A percentile compares a stretch with the other conserved stretches of the same genome.
These are phyloP conservation scores for Sonneratia alba DNA, from an alignment of 345 rosid species.

Conservation along the genomic window DNA sequence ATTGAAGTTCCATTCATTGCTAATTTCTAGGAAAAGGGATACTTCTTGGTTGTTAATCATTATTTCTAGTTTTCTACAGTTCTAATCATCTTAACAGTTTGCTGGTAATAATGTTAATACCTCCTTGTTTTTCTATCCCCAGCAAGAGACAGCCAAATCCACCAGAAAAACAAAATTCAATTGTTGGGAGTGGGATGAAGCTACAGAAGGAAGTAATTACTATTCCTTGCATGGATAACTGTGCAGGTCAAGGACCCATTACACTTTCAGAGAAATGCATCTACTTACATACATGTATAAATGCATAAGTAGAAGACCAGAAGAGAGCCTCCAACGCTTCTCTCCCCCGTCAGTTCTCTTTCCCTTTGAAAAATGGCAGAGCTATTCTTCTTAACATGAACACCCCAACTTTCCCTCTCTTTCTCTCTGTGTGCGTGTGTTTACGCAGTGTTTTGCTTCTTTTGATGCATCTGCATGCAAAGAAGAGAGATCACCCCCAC, in stretches of 20 bases:
- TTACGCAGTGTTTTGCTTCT: slow-evolving; percentile 39
- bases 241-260: background rate
- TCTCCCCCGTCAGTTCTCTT: background rate
- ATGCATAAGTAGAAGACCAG: background rate
- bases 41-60: background rate
- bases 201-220: background rate
- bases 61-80: background rate
- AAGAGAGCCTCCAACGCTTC: background rate
- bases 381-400: background rate
- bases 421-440: background rate
- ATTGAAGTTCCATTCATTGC: background rate
- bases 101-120: background rate
- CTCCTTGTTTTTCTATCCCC: background rate
- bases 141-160: background rate
- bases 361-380: background rate
- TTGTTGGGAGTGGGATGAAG: no score
- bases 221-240: background rate
- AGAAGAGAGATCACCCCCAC: slow-evolving; percentile 28
- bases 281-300: background rate
- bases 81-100: background rate
- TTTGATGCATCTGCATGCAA: slow-evolving; percentile 74
- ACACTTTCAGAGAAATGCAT: no score
- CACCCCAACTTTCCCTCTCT: background rate
- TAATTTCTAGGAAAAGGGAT: background rate
- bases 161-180: no score